Conservation (phyloP, 345 rosid genomes). For the Eucalyptus camaldulensis region DNA sequence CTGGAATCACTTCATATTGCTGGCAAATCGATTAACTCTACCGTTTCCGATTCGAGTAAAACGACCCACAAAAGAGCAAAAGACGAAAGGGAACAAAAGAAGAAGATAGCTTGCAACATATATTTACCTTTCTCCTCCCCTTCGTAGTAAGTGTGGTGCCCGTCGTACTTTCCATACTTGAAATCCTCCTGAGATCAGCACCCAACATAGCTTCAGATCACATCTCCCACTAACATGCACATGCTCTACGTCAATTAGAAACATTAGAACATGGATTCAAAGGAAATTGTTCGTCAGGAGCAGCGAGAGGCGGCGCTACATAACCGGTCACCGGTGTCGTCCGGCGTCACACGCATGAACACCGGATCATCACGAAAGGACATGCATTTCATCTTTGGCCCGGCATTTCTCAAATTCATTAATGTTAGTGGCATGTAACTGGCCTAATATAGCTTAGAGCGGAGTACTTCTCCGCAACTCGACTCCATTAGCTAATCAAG, state of each 20-base stretch:
- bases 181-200: constrained; percentile 53
- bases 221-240: neutral
- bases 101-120: neutral
- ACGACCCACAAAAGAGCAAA: neutral
- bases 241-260: neutral
- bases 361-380: neutral
- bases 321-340: neutral
- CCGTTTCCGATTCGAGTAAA: neutral
- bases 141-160: constrained; percentile 72
- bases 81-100: neutral
- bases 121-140: constrained; percentile 35
- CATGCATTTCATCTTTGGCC: neutral
- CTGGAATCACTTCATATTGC: neutral
- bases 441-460: neutral
- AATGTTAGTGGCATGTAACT: neutral
- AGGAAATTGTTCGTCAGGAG: neutral
- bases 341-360: neutral
- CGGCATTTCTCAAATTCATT: neutral
- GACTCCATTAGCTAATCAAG: neutral
- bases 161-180: constrained; percentile 65
- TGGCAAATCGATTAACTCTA: neutral
- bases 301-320: neutral
- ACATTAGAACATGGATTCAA: neutral
- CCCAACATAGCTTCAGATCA: neutral
- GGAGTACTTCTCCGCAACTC: neutral